Base-by-base conservation (phyloP, 441 rosid genomes). In the Eruca vesicaria region DNA sequence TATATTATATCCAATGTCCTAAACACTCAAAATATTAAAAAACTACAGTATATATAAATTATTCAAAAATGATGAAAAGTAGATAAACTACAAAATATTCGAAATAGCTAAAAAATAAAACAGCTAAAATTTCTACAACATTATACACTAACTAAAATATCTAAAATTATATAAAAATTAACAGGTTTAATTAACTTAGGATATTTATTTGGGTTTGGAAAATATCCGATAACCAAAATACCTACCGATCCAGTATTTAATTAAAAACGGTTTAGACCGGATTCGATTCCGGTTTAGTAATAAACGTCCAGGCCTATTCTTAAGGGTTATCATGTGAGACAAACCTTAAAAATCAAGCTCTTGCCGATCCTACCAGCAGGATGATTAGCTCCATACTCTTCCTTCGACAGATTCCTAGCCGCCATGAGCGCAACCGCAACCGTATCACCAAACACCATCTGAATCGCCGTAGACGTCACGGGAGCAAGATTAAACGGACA, bases 371-470 rank as follows among this genome's bases (percentile, higher is more conserved):
- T 86, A 7, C 97, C 98, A 19, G 98, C 99, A 0, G 97, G 99
- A 77, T 96, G 97, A 84, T 93, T 96, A 20, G 96, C 71, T 1
- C 97, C 98, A 60, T 96, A 96, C 71, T 87, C 89, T 9, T 93
- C 97, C 83, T 79, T 93, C 9, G 83, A 82, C 69, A 96, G 82
- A 83, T 89, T 93, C 82, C 88, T 83, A 9, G 99, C 97, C 0
- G 81, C 92, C 98, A 96, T 91, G 66, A 96, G 88, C 0, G 99
- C 99, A 53, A 93, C 88, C 31, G 99, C 97, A 36, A 96, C 93
- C 5, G 98, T 91, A 81, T 93, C 98, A 59, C 99, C 99, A 26
- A 96, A 96, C 16, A 96, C 91, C 97, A 96, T 96, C 84, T 96
- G 98, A 28, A 93, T 93, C 52, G 97, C 98, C n/a, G 94, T 93